Evolutionary conservation across 371 early-diverging fungal species (phyloP).

Genomic region (Batrachochytrium dendrobatidis): DNA sequence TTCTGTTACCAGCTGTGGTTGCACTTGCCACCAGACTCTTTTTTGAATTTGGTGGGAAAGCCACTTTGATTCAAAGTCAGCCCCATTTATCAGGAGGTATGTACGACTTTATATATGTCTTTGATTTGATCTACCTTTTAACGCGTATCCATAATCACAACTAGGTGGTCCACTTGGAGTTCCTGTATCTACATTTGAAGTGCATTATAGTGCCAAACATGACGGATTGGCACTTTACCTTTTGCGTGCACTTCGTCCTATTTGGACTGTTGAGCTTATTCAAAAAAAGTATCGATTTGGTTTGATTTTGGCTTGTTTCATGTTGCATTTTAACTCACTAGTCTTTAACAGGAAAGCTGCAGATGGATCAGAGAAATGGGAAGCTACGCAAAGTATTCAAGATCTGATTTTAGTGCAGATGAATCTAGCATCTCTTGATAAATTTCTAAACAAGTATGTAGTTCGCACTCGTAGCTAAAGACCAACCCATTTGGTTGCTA

Average conservation of each 20-base stretch:
- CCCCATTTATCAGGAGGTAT: not conserved
- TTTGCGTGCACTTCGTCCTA: conserved; percentile 56
- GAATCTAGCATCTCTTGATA: conserved; percentile 39
- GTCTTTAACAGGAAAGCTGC: conserved; percentile 5
- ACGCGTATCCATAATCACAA: too few relatives aligned
- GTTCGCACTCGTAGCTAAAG: not conserved
- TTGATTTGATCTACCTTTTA: too few relatives aligned
- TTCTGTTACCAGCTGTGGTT: too few relatives aligned
- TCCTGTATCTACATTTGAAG: conserved; percentile 41
- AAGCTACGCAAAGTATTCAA: not conserved
- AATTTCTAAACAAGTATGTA: conserved; percentile 38
- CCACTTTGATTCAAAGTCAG: conserved; percentile 15
- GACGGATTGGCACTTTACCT: conserved; percentile 73
- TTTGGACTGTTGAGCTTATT: conserved; percentile 59
- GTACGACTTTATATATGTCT: not conserved
- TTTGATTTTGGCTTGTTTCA: not conserved
- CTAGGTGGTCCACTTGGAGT: conserved; percentile 35
- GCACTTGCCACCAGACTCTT: conserved; percentile 40
- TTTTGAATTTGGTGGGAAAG: conserved; percentile 60
- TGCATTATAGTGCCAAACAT: conserved; percentile 56
- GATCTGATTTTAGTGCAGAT: conserved; percentile 38
- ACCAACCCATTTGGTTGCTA: not conserved
- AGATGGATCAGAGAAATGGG: conserved; percentile 9
- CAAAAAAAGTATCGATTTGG: conserved; percentile 23
- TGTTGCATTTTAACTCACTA: not conserved